Evolutionary conservation across 495 filamentous ascomycete genomes (phyloP), one percentile per base, ranked within the genome.

Genomic region (Lineolata rhizophorae): DNA sequence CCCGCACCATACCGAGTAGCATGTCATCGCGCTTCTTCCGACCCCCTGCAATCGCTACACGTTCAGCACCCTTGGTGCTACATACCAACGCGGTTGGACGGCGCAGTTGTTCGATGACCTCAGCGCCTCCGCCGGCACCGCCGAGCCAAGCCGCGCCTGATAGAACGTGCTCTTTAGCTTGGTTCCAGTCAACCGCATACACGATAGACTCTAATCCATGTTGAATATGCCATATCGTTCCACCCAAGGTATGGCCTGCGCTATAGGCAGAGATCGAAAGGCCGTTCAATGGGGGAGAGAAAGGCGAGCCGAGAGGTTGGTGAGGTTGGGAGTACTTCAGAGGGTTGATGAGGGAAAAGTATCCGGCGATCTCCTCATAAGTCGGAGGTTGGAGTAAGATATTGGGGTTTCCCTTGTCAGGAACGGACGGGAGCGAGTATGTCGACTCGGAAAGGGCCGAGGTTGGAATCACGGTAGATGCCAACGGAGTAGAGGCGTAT

Each of bases 141-240:
- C 78, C 77, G 27, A 99, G 64, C 79, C 87, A 94, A 12, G 84
- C 80, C 22, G 87, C 90, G 36, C 84, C 87, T 2, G 85, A 67
- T 26, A 90, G 67, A 9, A 93, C 80, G 57, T 91, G 90, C 51
- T 99, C 87, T 30, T 80, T 65, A 8, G 71, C 77, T 48, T 94
- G 82, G 44, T 93, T 94, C 87, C 90, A 99, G 44, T 95, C 85
- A 10, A 93, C 76, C 1, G 90, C 85, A 41, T 99, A 94, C 9
- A 95, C 84, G 22, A 99, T 87, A 1, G 82, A 91, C 48, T 99
- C 87, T 48, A 94, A 64, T 1, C 83, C 83, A 58, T 95, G 83
- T 36, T 93, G 87, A 39, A 99, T 82, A 46, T 95, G 85, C 87
- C 87, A 99, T 53, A 99, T 92, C 17, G 87, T 92, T 36, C 87